phyloP scores from a whole-genome alignment of 345 rosid species.

The Aquilaria yunnanensis region DNA sequence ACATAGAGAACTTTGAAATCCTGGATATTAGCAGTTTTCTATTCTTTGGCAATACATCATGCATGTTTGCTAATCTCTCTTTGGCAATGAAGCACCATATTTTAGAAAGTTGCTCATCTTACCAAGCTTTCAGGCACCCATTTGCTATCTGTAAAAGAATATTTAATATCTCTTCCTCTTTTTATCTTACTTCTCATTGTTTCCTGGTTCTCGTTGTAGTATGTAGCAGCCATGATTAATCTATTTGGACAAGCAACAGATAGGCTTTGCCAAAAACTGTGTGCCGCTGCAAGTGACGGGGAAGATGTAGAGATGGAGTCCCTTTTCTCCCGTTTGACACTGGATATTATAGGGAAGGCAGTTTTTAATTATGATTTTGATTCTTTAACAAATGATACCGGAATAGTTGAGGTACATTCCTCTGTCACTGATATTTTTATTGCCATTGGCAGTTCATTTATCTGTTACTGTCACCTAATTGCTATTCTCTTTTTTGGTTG shows the following conservation, averaged over 20 bases:
- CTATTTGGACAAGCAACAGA: slow-evolving; percentile 80
- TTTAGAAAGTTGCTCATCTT: too few relatives aligned
- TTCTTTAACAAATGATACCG: slow-evolving; percentile 83
- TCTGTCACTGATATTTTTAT: slow-evolving; percentile 1
- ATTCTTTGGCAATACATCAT: too few relatives aligned
- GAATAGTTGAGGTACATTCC: slow-evolving; percentile 79
- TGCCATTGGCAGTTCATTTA: neutral
- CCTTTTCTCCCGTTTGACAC: slow-evolving; percentile 86
- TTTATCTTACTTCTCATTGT: slow-evolving; percentile 9
- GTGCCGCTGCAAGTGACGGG: slow-evolving; percentile 65
- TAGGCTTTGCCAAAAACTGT: slow-evolving; percentile 82
- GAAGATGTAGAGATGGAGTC: slow-evolving; percentile 97
- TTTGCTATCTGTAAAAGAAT: too few relatives aligned
- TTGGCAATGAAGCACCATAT: too few relatives aligned
- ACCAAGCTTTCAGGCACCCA: too few relatives aligned
- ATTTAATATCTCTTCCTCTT: too few relatives aligned
- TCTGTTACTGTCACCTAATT: neutral
- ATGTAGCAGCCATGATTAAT: slow-evolving; percentile 86
- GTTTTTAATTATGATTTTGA: slow-evolving; percentile 94
- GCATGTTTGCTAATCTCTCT: too few relatives aligned
- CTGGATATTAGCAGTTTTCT: too few relatives aligned
- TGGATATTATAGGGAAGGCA: slow-evolving; percentile 92
- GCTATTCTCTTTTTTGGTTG: slow-evolving; percentile 18
- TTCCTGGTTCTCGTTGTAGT: slow-evolving; percentile 33
- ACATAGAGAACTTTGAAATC: neutral